phyloP scores from a whole-genome alignment of 148 eudicot genomes.

The Oxyria digyna region DNA sequence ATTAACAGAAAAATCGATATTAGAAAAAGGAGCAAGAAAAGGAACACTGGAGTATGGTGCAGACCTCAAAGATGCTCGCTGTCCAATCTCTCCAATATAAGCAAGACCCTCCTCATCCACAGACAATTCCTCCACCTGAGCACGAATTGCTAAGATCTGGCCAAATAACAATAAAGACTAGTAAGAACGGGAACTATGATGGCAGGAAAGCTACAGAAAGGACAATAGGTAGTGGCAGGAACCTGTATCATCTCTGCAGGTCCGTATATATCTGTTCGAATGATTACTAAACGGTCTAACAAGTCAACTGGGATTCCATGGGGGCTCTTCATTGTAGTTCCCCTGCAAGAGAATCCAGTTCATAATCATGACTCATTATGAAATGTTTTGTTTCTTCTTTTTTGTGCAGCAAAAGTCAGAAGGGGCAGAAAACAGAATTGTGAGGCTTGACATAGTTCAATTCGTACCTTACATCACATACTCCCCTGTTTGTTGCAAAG shows the following conservation, averaged over 20 bases:
- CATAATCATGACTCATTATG: background rate
- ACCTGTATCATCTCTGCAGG: constrained; percentile 99
- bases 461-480: constrained; percentile 79
- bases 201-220: background rate
- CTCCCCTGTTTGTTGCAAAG: constrained; percentile 94
- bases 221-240: background rate
- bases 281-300: constrained; percentile 71
- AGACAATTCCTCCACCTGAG: constrained; percentile 82
- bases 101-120: constrained; percentile 94
- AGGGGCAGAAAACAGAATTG: background rate
- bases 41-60: background rate
- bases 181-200: background rate
- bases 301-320: constrained; percentile 96
- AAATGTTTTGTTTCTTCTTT: background rate
- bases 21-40: background rate
- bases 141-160: constrained; percentile 91
- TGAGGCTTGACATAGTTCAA: background rate
- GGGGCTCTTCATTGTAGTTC: constrained; percentile 93
- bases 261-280: constrained; percentile 77
- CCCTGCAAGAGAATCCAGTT: constrained; percentile 31
- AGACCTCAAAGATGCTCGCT: constrained; percentile 86
- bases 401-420: background rate
- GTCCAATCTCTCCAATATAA: constrained; percentile 82
- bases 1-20: background rate
- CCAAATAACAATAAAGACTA: background rate